phyloP scores from a whole-genome alignment of 768 basidiomycete genomes.

The Lactarius pseudohatsudake region DNA sequence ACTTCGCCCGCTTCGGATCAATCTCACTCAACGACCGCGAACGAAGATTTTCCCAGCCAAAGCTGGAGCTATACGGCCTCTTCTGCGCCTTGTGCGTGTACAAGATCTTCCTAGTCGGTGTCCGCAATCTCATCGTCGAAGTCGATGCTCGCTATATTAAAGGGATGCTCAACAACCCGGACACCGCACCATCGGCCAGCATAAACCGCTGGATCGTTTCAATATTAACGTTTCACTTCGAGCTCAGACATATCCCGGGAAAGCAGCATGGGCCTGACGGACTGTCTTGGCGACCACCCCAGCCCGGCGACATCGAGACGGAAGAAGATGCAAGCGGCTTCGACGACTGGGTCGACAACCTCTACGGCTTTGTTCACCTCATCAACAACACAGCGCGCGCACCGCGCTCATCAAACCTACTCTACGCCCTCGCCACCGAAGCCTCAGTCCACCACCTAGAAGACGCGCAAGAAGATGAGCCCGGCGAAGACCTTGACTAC shows the following conservation, averaged over 20 bases:
- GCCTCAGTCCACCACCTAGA: too few relatives aligned
- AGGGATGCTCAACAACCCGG: conserved; percentile 43
- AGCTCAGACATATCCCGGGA: conserved; percentile 39
- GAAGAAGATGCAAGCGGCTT: neutral
- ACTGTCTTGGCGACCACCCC: conserved; percentile 29
- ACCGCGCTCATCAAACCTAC: too few relatives aligned
- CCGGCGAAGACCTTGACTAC: too few relatives aligned
- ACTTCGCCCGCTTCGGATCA: conserved; percentile 38
- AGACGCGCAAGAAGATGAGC: too few relatives aligned
- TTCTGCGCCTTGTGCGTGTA: conserved; percentile 22
- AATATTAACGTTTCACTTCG: conserved; percentile 41
- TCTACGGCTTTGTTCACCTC: too few relatives aligned
- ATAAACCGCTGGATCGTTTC: conserved; percentile 45
- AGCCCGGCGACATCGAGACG: neutral
- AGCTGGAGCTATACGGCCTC: conserved; percentile 34
- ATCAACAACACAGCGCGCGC: too few relatives aligned
- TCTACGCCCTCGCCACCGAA: too few relatives aligned
- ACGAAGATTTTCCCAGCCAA: conserved; percentile 31
- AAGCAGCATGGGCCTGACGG: conserved; percentile 35
- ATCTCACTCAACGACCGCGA: conserved; percentile 39
- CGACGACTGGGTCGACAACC: conserved; percentile 5
- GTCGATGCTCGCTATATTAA: conserved; percentile 42
- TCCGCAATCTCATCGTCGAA: conserved; percentile 34
- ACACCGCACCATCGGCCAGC: conserved; percentile 38
- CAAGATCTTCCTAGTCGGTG: conserved; percentile 33